Base-by-base conservation (phyloP, 2,329 filamentous ascomycete genomes). In the Pseudocercospora crystallina region DNA sequence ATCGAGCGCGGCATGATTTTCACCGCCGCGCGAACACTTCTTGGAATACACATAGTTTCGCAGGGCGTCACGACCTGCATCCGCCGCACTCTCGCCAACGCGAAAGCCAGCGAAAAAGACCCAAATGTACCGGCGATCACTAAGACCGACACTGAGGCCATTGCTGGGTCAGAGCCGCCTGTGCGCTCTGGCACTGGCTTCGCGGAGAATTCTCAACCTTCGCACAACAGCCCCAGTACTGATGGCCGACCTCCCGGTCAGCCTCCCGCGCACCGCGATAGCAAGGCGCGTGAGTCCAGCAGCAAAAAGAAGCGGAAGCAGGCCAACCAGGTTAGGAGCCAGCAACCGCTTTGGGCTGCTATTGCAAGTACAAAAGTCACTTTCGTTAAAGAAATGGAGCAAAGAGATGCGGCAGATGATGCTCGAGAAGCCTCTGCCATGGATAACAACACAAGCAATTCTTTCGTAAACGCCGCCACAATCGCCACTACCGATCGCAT, bases 321-420 rank as follows among this genome's bases (percentile, higher is more conserved):
- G 73, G 92, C 89, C 66, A 90, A 90, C 51, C 89, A 94, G 71
- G 90, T 95, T 60, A 81, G 91, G 70, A 89, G 90, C 69, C 85
- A 90, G 66, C 91, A 96, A 73, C 91, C 91, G 42, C 82, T 96
- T 59, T 96, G 91, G 91, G 90, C 91, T 58, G 91, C 91, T 41
- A 81, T 96, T 62, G 91, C 91, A 44, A 96, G 90, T 73, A 96
- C 91, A 66, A 96, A 96, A 78, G 91, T 96, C 68, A 92, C 94
- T 63, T 90, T 96, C 73, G 85, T 95, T 66, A 94, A 95, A 74
- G 91, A 72, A 75, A 80, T 77, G 69, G 76, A 79, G 72, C 82
- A 95, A 68, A 92, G 88, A 59, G 84, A 88, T 68, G 84, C 85
- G 51, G 81, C 86, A 53, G 82, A 82, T 48, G 87, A 90, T 71